Base-by-base conservation (phyloP, 495 filamentous ascomycete species). In the Evernia prunastri region DNA sequence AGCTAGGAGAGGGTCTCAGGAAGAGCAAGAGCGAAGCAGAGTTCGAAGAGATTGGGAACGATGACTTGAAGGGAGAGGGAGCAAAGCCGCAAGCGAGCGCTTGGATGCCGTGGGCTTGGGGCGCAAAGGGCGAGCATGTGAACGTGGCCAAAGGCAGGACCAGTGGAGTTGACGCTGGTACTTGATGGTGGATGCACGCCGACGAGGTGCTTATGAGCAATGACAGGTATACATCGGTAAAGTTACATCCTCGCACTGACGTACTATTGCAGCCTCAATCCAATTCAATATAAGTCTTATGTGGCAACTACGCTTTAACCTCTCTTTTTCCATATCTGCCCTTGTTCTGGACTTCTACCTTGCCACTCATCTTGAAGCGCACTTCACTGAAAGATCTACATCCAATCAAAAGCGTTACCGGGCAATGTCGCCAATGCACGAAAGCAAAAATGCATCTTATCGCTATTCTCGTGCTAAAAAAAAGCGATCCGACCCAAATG, bases 1-100 rank as follows among this genome's bases (percentile, higher is more conserved):
- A 12, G 49, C 75, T 18, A 61, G 76, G 63, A 73, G 78, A 57
- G 75, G 84, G 11, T 1, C 69, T 91, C 70, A 81, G 77, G 51
- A 91, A 89, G 80, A 91, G 87, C 69, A 79, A 80, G 65, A 90
- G 87, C 60, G 89, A 91, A 67, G 81, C 80, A 42, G 90, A 92
- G 64, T 96, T 96, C 71, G 89, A 93, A 69, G 86, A 88, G 69
- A 86, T 96, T 66, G 87, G 65, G 29, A 56, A 74, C 40, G 82
- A 81, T 47, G 81, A 78, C 53, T 72, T 79, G 18, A 72, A 73
- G 20, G 61, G 64, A 53, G 74, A 65, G 69, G 70, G 71, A 62
- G 72, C 70, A 53, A 66, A 72, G 58, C 63, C 54, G 36, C 60
- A 58, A 49, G 70, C 47, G 25, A 79, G 80, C 4, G 74, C 78